Percentiles rank a stretch among this genome's conserved stretches.
Conservation (phyloP, 345 rosid species). For the Camelina neglecta region DNA sequence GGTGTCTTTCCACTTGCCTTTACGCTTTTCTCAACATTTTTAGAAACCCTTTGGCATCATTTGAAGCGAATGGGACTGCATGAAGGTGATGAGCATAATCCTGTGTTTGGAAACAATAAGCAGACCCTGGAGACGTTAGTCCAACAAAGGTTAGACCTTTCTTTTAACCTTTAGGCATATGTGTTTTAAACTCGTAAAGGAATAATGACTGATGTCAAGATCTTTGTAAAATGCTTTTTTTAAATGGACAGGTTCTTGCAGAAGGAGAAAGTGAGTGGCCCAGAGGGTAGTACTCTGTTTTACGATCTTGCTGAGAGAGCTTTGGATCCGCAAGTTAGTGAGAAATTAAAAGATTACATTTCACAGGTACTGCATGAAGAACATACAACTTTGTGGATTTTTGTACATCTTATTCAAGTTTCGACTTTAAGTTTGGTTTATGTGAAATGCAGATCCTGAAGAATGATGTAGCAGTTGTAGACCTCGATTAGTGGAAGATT, state of each 20-base stretch:
- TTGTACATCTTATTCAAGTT: background rate
- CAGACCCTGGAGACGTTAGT: conserved; percentile 77
- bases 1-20: background rate
- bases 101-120: conserved; percentile 75
- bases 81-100: conserved; percentile 70
- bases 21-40: background rate
- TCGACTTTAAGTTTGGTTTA: conserved; percentile 9
- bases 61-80: conserved; percentile 70
- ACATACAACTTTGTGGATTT: background rate
- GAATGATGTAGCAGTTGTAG: conserved; percentile 52
- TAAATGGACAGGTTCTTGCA: conserved; percentile 65
- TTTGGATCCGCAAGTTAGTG: conserved; percentile 63
- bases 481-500: conserved; percentile 41
- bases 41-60: conserved; percentile 88
- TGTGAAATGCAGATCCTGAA: conserved; percentile 56
- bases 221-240: background rate
- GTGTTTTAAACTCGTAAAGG: background rate
- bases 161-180: conserved; percentile 2
- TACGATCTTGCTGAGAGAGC: conserved; percentile 98
- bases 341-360: conserved; percentile 70
- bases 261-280: conserved; percentile 81
- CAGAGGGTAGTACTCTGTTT: conserved; percentile 72
- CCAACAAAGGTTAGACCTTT: conserved; percentile 70
- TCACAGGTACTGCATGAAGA: conserved; percentile 61
- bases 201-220: background rate